Percentiles rank a stretch among this genome's conserved stretches.
Conservation (phyloP, 2,329 filamentous ascomycete genomes). For the Apiospora hydei region DNA sequence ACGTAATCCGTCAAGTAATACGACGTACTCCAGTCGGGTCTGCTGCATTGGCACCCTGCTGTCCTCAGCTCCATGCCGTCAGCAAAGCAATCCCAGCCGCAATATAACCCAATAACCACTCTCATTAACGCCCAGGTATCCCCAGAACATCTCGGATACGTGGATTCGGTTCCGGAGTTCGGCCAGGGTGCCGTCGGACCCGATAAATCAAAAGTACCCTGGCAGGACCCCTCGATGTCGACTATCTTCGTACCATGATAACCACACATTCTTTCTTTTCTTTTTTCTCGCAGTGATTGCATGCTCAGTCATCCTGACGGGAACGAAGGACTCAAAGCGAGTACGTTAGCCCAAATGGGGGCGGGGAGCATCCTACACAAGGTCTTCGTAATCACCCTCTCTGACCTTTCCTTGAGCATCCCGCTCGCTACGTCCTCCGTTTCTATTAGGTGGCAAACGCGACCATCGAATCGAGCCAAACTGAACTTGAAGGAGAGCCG, state of each 20-base stretch:
- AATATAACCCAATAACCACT: neutral
- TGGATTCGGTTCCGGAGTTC: too few relatives aligned
- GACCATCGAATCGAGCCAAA: neutral
- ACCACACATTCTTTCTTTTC: neutral
- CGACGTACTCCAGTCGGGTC: neutral
- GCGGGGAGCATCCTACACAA: neutral
- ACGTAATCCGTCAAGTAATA: neutral
- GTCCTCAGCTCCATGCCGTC: neutral
- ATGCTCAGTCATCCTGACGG: neutral
- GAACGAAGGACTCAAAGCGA: neutral
- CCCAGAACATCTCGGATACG: neutral
- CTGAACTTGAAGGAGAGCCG: too few relatives aligned
- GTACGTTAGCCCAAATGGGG: neutral
- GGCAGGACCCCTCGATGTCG: neutral
- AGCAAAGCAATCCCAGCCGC: neutral
- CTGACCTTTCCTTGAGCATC: neutral
- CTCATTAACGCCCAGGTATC: neutral
- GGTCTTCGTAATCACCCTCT: neutral
- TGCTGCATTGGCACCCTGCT: neutral
- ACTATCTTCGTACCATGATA: neutral
- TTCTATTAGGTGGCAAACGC: neutral
- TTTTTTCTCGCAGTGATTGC: neutral
- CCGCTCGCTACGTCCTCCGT: neutral
- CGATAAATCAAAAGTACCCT: neutral
- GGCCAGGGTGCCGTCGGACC: too few relatives aligned